Evolutionary conservation across 164 flowering plant species (phyloP), one percentile per base, ranked within the genome.

Genomic region (Berberis thunbergii): DNA sequence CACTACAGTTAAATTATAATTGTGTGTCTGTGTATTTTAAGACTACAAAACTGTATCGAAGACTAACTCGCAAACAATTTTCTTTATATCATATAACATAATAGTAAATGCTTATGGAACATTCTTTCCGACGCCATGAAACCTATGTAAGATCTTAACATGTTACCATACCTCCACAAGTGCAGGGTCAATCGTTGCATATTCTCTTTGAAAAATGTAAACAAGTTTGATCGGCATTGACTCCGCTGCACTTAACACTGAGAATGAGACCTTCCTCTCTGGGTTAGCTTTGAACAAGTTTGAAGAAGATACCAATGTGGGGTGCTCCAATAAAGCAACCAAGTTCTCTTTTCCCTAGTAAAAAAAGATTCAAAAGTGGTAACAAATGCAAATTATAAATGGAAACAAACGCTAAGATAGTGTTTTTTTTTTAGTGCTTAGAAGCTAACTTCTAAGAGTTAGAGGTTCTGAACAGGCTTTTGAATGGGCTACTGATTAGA

Each of bases 151-250:
- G 26, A n/a, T 26, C 26, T 26, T 26, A 26, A 26, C 26, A 26
- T 26, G 26, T 26, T 26, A 26, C 26, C 26, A 49, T 81, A 94
- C 98, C 78, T 94, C 79, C 5, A 88, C 95, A 57, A 79, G 71
- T 7, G 81, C 76, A 72, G 97, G 98, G 69, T 94, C 77, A 41
- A 90, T 93, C 2, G 89, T 88, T n/a, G 97, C 98, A 75, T 78
- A 94, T 79, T 94, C 97, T 77, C 95, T 83, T 71, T 94, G 98
- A 62, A 90, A 94, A 12, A 94, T 44, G 69, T 94, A 90, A 59
- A 94, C 95, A 78, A 70, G 80, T 74, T 73, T 90, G 10, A 62
- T 60, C 3, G 7, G 62, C 9, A 54, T 52, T 61, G 76, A 45
- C 38, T 59, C 67, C 59, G 49, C 78, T 1, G 49, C 38, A 64